A percentile compares a stretch with the other conserved stretches of the same genome.
Conservation (phyloP, 129 eudicot species). For the Flaveria robusta region DNA sequence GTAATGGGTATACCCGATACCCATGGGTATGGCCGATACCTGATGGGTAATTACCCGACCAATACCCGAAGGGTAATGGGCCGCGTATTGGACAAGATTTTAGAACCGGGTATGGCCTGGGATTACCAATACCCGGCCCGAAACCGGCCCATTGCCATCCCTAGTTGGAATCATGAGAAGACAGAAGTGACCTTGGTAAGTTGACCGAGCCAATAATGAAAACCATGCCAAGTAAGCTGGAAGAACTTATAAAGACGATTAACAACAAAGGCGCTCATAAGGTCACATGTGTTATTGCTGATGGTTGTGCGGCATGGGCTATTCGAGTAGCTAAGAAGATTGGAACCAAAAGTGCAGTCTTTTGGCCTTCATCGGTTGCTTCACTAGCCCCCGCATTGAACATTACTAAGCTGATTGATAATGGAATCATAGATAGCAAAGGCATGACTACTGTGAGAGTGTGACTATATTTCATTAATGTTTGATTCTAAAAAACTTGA, state of each 20-base stretch:
- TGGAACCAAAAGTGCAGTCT: slow-evolving; percentile 40
- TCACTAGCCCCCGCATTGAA: slow-evolving; percentile 26
- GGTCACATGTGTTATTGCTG: slow-evolving; percentile 49
- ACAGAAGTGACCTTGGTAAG: slow-evolving; percentile 35
- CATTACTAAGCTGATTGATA: slow-evolving; percentile 33
- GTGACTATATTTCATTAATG: not conserved
- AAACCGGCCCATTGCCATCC: too few relatives aligned
- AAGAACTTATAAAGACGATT: slow-evolving; percentile 37
- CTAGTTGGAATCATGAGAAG: slow-evolving; percentile 42
- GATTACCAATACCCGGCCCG: too few relatives aligned
- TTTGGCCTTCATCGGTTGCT: slow-evolving; percentile 41
- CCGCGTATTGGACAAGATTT: too few relatives aligned
- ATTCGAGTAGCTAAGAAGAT: slow-evolving; percentile 38
- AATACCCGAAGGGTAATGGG: too few relatives aligned
- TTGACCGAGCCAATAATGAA: slow-evolving; percentile 19
- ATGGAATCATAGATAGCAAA: slow-evolving; percentile 42
- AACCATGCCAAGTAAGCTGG: slow-evolving; percentile 40
- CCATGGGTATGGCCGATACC: too few relatives aligned
- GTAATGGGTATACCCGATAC: too few relatives aligned
- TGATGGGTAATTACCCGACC: too few relatives aligned
- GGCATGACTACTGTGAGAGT: slow-evolving; percentile 30
- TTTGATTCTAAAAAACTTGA: not conserved
- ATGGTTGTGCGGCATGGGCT: slow-evolving; percentile 42
- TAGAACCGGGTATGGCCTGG: too few relatives aligned
- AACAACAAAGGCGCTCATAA: slow-evolving; percentile 20